Conservation (phyloP, 2,329 filamentous ascomycete genomes). For the Colletotrichum tabaci region DNA sequence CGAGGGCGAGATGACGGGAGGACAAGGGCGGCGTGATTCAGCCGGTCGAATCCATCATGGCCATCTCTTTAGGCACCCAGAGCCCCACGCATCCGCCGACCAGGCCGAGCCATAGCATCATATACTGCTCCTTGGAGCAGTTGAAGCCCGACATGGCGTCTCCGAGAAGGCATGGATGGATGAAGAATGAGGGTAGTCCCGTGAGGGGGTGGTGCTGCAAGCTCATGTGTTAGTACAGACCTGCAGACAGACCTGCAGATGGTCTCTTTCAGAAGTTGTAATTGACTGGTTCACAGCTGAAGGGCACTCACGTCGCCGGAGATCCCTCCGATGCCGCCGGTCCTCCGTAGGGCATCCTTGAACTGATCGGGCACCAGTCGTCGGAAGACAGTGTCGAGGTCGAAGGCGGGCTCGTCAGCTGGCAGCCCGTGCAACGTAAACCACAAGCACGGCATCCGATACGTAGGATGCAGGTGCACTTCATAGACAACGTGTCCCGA, state of each 20-base stretch:
- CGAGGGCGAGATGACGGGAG: constrained; percentile 25
- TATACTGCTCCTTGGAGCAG: constrained; percentile 77
- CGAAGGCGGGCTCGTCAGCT: constrained; percentile 68
- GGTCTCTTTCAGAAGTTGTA: constrained; percentile 46
- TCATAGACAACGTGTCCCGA: constrained; percentile 76
- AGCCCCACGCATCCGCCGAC: constrained; percentile 86
- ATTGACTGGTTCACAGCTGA: constrained; percentile 52
- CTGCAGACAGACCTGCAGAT: constrained; percentile 43
- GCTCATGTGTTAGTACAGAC: constrained; percentile 46
- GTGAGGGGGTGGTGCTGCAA: constrained; percentile 86
- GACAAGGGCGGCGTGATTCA: constrained; percentile 23
- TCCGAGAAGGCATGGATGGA: constrained; percentile 92
- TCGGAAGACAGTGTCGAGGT: constrained; percentile 79
- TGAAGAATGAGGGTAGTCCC: constrained; percentile 85
- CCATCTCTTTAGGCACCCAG: constrained; percentile 81
- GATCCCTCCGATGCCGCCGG: constrained; percentile 79
- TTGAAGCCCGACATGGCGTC: constrained; percentile 81
- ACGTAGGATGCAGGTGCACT: constrained; percentile 82
- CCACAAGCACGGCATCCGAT: constrained; percentile 82
- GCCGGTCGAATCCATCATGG: constrained; percentile 45
- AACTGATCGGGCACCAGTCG: constrained; percentile 78
- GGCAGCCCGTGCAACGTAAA: constrained; percentile 76
- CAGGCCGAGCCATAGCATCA: constrained; percentile 91
- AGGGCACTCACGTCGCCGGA: constrained; percentile 78
- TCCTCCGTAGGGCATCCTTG: constrained; percentile 71